Conservation (phyloP, 768 basidiomycete species). For the Xanthoconium purpureum region DNA sequence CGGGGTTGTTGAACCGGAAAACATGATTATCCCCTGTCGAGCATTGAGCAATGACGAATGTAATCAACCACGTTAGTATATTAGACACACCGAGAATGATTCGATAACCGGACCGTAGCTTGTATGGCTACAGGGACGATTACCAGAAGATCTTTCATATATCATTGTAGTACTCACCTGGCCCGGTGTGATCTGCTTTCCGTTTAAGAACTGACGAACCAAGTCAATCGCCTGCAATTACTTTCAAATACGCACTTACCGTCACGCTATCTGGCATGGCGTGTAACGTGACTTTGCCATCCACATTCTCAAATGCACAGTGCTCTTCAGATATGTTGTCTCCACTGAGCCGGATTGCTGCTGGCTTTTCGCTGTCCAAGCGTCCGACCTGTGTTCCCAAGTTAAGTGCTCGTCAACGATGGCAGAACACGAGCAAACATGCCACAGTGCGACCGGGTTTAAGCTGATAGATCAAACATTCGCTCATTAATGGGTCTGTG, state of each 20-base stretch:
- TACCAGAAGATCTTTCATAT: conserved; percentile 4
- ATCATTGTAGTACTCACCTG: conserved; percentile 49
- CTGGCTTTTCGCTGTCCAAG: conserved; percentile 73
- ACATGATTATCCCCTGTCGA: conserved; percentile 90
- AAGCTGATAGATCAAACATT: conserved; percentile 90
- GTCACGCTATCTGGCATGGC: conserved; percentile 80
- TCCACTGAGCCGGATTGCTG: conserved; percentile 90
- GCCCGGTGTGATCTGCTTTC: conserved; percentile 75
- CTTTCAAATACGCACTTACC: conserved; percentile 42
- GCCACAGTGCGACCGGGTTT: conserved; percentile 81
- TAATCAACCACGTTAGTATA: neutral
- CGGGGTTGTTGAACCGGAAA: conserved; percentile 95
- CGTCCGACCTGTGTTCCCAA: conserved; percentile 66
- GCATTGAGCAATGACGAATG: conserved; percentile 3
- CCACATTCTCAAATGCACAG: conserved; percentile 84
- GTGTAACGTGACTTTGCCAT: conserved; percentile 81
- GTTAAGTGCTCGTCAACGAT: conserved; percentile 14
- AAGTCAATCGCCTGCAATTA: conserved; percentile 12
- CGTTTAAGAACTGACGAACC: conserved; percentile 78
- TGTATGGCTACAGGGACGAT: conserved; percentile 52
- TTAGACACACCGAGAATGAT: conserved; percentile 80
- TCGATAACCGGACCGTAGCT: conserved; percentile 90
- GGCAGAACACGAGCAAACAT: conserved; percentile 24
- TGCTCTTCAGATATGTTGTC: conserved; percentile 90
- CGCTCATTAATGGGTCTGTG: conserved; percentile 92